These are phyloP conservation scores for Sugiyamaella castrensis DNA, from an alignment of 1,139 yeast species.

Conservation along the genomic window DNA sequence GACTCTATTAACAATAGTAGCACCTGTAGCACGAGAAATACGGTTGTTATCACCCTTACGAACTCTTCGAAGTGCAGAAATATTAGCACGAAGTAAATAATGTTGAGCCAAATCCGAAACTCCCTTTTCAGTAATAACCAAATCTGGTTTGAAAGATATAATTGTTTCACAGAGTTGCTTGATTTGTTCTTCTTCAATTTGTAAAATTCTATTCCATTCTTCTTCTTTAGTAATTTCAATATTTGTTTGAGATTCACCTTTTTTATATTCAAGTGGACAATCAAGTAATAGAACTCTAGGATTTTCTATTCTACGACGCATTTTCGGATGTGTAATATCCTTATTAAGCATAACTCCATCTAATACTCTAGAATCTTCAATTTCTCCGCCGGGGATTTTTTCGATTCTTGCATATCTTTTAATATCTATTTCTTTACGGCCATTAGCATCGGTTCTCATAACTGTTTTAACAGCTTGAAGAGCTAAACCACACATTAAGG, in stretches of 20 bases:
- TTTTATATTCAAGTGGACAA: constrained; percentile 96
- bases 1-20: constrained; percentile 91
- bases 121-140: constrained; percentile 97
- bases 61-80: constrained; percentile 89
- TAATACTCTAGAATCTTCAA: constrained; percentile 79
- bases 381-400: constrained; percentile 97
- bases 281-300: constrained; percentile 88
- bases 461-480: constrained; percentile 87
- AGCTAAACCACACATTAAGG: constrained; percentile 86
- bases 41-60: constrained; percentile 95
- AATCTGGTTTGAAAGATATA: constrained; percentile 81
- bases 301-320: constrained; percentile 83
- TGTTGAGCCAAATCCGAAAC: constrained; percentile 98
- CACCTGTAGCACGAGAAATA: constrained; percentile 96
- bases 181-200: constrained; percentile 98
- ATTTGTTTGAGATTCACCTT: constrained; percentile 98
- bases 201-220: constrained; percentile 93
- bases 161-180: constrained; percentile 81
- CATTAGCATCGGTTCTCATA: constrained; percentile 53
- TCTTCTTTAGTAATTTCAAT: constrained; percentile 95
- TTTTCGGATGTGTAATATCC: constrained; percentile 97
- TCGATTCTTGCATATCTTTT: constrained; percentile 93
- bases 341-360: constrained; percentile 93
- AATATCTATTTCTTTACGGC: constrained; percentile 80
- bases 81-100: constrained; percentile 88